phyloP scores from a whole-genome alignment of 768 basidiomycete species.

The Trametes punicea region DNA sequence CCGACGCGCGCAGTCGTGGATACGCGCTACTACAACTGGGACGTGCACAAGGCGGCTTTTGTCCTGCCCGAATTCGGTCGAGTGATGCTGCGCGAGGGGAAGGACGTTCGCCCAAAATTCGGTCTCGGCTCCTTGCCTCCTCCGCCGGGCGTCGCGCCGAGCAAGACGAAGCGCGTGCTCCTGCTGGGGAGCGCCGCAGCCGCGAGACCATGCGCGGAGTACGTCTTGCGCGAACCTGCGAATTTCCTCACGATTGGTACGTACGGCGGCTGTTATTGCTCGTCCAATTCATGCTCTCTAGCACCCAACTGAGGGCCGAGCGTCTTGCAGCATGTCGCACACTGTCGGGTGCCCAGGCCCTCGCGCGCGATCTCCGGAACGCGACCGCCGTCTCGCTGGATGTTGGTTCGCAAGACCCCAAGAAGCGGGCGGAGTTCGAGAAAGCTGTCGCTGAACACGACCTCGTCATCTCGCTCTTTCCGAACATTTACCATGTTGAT shows the following conservation, averaged over 20 bases:
- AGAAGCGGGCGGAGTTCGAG: slow-evolving; percentile 66
- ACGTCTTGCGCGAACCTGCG: slow-evolving; percentile 74
- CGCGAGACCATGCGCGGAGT: slow-evolving; percentile 92
- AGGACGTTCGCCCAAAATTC: slow-evolving; percentile 69
- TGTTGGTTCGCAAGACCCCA: slow-evolving; percentile 40
- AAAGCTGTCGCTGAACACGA: slow-evolving; percentile 80
- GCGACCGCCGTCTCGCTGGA: slow-evolving; percentile 79
- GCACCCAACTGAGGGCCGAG: background rate
- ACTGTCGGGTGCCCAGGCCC: slow-evolving; percentile 65
- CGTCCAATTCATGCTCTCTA: background rate
- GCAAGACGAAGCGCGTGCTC: slow-evolving; percentile 65
- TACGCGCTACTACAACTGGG: slow-evolving; percentile 82
- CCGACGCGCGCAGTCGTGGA: slow-evolving; percentile 68
- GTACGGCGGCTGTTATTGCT: slow-evolving; percentile 20
- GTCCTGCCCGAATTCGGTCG: slow-evolving; percentile 88
- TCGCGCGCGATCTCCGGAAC: slow-evolving; percentile 65
- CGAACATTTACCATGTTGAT: slow-evolving; percentile 84
- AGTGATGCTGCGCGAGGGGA: slow-evolving; percentile 66
- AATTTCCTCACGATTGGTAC: slow-evolving; percentile 84
- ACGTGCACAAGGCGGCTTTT: slow-evolving; percentile 80
- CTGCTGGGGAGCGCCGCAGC: slow-evolving; percentile 95
- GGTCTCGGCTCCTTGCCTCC: slow-evolving; percentile 51
- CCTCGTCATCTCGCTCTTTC: slow-evolving; percentile 94
- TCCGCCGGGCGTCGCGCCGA: background rate
- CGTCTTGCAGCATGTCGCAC: slow-evolving; percentile 77